Evolutionary conservation across 306 rosid species (phyloP).

Genomic region (Ormosia semicastrata): DNA sequence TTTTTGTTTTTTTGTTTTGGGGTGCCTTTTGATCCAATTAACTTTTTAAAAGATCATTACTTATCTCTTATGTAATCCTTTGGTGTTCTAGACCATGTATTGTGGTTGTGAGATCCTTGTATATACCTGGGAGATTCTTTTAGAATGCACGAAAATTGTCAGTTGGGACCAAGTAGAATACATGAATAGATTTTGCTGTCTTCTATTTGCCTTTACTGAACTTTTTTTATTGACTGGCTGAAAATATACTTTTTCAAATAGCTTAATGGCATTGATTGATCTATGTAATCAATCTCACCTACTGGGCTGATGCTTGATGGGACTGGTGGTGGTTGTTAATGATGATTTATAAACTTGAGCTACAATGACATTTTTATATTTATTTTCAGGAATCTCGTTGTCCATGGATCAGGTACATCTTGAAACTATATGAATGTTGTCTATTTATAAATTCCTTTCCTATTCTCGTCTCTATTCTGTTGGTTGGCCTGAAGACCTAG

Average conservation of each 20-base stretch:
- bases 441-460: not conserved
- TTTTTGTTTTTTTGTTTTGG: not conserved
- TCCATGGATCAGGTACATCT: conserved; percentile 79
- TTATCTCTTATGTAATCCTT: not conserved
- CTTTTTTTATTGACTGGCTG: too few relatives aligned
- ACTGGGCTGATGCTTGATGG: not conserved
- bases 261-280: not conserved
- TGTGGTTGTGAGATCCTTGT: not conserved
- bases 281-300: not conserved
- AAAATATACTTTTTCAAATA: not conserved
- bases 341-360: not conserved
- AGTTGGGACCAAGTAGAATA: not conserved
- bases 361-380: conserved; percentile 29
- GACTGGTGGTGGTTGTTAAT: not conserved
- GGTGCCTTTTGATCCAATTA: not conserved
- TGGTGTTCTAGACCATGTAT: not conserved
- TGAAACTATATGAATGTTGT: not conserved
- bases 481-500: not conserved
- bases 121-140: not conserved
- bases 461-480: not conserved
- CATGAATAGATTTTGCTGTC: not conserved
- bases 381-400: conserved; percentile 83
- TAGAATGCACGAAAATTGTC: not conserved
- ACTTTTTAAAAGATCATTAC: not conserved
- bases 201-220: not conserved